These are phyloP conservation scores for Phalaenopsis equestris DNA, from an alignment of 106 monocot species.

Conservation along the genomic window DNA sequence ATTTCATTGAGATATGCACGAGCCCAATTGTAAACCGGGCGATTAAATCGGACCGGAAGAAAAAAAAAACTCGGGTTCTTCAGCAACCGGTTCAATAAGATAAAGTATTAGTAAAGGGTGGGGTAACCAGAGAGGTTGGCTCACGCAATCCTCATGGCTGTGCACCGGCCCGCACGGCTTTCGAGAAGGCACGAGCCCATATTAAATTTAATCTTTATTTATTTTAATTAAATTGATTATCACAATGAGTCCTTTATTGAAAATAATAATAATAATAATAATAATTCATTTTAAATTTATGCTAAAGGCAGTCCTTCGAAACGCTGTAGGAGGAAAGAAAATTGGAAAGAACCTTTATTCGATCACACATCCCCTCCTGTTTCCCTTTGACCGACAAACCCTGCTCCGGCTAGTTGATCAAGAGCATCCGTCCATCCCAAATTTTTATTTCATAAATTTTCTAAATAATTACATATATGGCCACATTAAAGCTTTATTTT, in stretches of 20 bases:
- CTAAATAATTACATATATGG: neutral
- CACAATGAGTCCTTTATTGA: neutral
- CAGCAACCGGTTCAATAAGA: neutral
- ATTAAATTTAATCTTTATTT: neutral
- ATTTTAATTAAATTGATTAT: neutral
- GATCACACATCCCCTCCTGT: neutral
- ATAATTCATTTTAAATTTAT: neutral
- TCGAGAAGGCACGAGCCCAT: constrained; percentile 13
- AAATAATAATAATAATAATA: neutral
- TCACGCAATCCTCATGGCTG: constrained; percentile 13
- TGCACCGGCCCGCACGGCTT: constrained; percentile 1
- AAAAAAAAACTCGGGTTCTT: neutral
- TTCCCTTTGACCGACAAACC: constrained; percentile 14
- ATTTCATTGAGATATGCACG: neutral
- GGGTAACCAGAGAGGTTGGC: neutral
- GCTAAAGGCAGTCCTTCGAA: neutral
- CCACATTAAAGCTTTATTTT: neutral
- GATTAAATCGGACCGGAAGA: neutral
- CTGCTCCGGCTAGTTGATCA: neutral
- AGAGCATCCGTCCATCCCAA: neutral
- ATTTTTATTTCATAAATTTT: neutral
- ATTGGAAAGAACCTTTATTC: constrained; percentile 7
- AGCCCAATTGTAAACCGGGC: neutral
- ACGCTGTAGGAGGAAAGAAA: neutral
- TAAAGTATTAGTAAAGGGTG: neutral